Evolutionary conservation across 2,329 filamentous ascomycete genomes (phyloP).

Genomic region (Penicillium sp.): DNA sequence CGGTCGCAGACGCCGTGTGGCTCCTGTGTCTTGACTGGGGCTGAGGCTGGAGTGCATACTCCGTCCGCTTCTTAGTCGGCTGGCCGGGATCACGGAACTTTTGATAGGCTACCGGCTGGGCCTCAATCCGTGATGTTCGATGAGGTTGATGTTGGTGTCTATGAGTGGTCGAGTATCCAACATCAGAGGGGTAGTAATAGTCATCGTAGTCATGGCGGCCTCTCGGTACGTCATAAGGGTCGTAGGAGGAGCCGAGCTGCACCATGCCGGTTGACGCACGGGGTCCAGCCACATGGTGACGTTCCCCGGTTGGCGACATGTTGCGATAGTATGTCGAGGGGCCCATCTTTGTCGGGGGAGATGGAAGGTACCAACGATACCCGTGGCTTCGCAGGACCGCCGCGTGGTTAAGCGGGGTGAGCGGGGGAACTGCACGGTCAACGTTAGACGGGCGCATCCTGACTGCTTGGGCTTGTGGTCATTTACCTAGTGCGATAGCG

Average conservation of each 20-base stretch:
- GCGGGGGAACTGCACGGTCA: background rate
- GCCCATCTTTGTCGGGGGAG: conserved; percentile 24
- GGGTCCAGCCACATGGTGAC: conserved; percentile 34
- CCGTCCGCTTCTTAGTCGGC: conserved; percentile 34
- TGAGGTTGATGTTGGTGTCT: conserved; percentile 23
- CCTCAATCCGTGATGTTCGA: conserved; percentile 28
- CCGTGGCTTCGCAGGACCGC: background rate
- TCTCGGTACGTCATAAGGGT: conserved; percentile 32
- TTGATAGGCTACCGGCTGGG: conserved; percentile 33
- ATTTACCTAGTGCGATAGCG: background rate
- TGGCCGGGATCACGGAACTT: conserved; percentile 32
- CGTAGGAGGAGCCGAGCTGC: conserved; percentile 33
- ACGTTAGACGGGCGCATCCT: background rate
- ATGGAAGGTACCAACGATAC: background rate
- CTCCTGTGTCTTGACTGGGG: conserved; percentile 33
- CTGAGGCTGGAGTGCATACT: conserved; percentile 38
- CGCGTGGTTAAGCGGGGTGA: background rate
- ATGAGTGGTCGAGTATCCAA: conserved; percentile 28
- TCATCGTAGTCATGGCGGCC: conserved; percentile 30
- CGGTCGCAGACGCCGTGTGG: conserved; percentile 32
- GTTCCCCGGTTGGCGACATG: conserved; percentile 34
- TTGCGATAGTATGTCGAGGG: conserved; percentile 34
- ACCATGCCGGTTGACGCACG: conserved; percentile 44
- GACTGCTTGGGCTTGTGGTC: background rate
- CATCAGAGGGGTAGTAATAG: conserved; percentile 31